These are phyloP conservation scores for Aspergillus sclerotioniger DNA, from an alignment of 495 filamentous ascomycete species.

Conservation along the genomic window DNA sequence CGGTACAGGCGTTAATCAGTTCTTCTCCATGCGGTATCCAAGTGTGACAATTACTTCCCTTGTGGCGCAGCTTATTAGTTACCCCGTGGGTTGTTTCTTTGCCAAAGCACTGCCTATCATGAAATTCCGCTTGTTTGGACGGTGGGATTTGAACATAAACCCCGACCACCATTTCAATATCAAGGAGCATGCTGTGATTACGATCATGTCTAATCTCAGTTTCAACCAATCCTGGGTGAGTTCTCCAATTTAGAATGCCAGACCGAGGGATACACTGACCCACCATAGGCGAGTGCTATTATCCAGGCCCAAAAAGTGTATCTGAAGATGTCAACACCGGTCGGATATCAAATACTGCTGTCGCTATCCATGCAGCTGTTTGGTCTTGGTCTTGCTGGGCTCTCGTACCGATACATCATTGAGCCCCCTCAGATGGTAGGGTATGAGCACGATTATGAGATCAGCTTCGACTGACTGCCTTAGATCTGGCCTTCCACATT, in stretches of 20 bases:
- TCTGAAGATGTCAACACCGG: slow-evolving; percentile 12
- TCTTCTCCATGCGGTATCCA: slow-evolving; percentile 71
- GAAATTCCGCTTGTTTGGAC: slow-evolving; percentile 48
- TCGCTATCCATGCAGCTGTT: slow-evolving; percentile 46
- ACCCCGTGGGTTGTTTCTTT: slow-evolving; percentile 49
- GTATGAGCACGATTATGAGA: not conserved
- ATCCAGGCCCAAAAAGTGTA: slow-evolving; percentile 57
- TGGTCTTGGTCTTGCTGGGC: slow-evolving; percentile 48
- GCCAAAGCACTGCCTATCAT: slow-evolving; percentile 44
- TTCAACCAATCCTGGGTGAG: slow-evolving; percentile 26
- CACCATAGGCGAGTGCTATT: slow-evolving; percentile 58
- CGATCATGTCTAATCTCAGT: slow-evolving; percentile 51
- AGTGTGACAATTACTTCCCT: slow-evolving; percentile 61
- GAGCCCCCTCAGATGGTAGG: slow-evolving; percentile 67
- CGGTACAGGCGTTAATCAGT: slow-evolving; percentile 56
- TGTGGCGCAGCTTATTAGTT: slow-evolving; percentile 64
- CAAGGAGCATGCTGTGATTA: slow-evolving; percentile 55
- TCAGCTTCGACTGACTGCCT: not conserved
- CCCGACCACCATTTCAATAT: slow-evolving; percentile 47
- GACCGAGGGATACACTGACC: slow-evolving; percentile 15
- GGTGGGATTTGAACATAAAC: slow-evolving; percentile 43
- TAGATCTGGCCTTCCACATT: slow-evolving; percentile 81
- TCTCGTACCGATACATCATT: slow-evolving; percentile 64
- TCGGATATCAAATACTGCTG: slow-evolving; percentile 44
- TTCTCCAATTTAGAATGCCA: not conserved